Conservation (phyloP, 768 basidiomycete genomes). For the Suillus placidus region DNA sequence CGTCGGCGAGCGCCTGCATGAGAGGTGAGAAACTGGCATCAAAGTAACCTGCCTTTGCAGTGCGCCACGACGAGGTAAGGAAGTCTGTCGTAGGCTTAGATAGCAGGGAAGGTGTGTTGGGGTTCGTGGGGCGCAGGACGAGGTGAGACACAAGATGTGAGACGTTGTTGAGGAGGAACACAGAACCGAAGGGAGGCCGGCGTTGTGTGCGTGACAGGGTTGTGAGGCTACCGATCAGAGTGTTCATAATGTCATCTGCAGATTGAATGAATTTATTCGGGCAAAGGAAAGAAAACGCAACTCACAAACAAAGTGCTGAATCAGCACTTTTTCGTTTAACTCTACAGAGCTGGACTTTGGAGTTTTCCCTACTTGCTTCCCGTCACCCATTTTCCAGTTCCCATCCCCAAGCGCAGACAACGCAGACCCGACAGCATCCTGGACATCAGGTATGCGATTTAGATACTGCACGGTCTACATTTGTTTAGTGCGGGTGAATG, state of each 20-base stretch:
- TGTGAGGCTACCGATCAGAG: constrained; percentile 60
- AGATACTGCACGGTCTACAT: constrained; percentile 70
- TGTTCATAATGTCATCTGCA: constrained; percentile 75
- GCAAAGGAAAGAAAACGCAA: constrained; percentile 15
- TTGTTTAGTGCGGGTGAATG: not conserved
- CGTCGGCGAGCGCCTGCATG: constrained; percentile 60
- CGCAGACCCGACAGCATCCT: constrained; percentile 65
- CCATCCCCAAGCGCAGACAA: constrained; percentile 78
- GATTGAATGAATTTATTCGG: not conserved
- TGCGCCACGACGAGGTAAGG: constrained; percentile 72
- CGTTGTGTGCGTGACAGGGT: constrained; percentile 62
- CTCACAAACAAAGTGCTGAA: constrained; percentile 79
- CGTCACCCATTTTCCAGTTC: constrained; percentile 92
- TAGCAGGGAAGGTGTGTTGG: constrained; percentile 51
- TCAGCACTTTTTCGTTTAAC: constrained; percentile 57
- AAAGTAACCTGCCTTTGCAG: constrained; percentile 82
- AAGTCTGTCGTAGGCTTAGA: constrained; percentile 63
- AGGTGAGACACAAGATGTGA: constrained; percentile 67
- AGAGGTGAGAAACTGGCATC: constrained; percentile 81
- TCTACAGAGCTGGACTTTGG: constrained; percentile 44
- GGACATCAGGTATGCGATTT: constrained; percentile 69
- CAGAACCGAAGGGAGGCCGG: constrained; percentile 68
- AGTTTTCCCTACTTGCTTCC: constrained; percentile 60
- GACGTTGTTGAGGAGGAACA: constrained; percentile 82
- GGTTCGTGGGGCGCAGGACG: constrained; percentile 52